Conservation (phyloP, 2,329 filamentous ascomycete species). For the Pyrenophora graminea region DNA sequence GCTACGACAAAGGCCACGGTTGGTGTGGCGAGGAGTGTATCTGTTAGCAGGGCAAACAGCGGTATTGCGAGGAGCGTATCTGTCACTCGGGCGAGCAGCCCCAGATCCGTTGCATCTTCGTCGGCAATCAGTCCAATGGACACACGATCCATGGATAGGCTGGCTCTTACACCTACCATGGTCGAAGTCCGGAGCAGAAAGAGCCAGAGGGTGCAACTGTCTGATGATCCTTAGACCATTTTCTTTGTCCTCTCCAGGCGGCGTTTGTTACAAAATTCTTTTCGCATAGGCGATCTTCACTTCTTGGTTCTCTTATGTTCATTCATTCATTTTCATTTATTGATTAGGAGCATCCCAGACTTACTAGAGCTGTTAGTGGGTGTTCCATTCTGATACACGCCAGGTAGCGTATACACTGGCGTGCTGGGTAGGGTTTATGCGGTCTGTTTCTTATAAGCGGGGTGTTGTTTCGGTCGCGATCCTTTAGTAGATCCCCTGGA, state of each 20-base stretch:
- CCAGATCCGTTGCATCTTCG: conserved; percentile 21
- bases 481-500: neutral
- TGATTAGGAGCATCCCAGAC: neutral
- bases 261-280: conserved; percentile 1
- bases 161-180: conserved; percentile 41
- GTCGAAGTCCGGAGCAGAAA: conserved; percentile 44
- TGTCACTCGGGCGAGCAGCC: conserved; percentile 36
- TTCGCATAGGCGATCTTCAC: neutral
- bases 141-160: conserved; percentile 33
- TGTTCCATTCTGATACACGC: conserved; percentile 9
- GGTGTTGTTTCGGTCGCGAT: conserved; percentile 7
- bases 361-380: neutral
- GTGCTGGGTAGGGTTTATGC: conserved; percentile 4
- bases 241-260: neutral
- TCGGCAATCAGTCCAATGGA: conserved; percentile 10
- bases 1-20: conserved; percentile 29
- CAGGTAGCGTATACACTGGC: conserved; percentile 2
- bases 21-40: conserved; percentile 38
- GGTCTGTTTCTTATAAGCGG: conserved; percentile 4
- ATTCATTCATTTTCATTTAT: neutral
- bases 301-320: conserved; percentile 1
- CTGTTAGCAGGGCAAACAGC: conserved; percentile 36
- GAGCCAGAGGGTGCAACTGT: conserved; percentile 43
- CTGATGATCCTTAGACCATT: conserved; percentile 37
- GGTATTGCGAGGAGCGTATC: conserved; percentile 37